Percentiles rank a stretch among this genome's conserved stretches.
phyloP scores from a whole-genome alignment of 108 stramenopile species.

The Cyclostephanos invisitatus region DNA sequence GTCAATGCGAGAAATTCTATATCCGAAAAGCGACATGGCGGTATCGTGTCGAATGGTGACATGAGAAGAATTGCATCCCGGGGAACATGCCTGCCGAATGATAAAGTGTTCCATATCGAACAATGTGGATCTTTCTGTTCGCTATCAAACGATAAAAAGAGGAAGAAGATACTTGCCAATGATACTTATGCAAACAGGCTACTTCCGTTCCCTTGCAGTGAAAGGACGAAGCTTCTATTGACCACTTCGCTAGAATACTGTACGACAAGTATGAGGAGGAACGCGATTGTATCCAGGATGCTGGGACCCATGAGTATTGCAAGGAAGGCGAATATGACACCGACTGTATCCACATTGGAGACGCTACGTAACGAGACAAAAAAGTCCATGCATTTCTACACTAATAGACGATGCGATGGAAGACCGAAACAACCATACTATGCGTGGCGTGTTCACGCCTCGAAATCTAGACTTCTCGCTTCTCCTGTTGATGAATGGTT shows the following conservation, averaged over 20 bases:
- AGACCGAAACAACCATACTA: not conserved
- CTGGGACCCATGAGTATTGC: conserved; percentile 25
- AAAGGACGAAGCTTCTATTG: conserved; percentile 24
- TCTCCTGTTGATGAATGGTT: conserved; percentile 7
- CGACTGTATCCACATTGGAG: conserved; percentile 17
- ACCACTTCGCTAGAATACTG: conserved; percentile 25
- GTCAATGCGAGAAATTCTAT: not conserved
- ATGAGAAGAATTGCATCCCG: conserved; percentile 21
- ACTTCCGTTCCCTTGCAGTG: conserved; percentile 23
- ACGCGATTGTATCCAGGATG: conserved; percentile 14
- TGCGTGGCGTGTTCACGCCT: not conserved
- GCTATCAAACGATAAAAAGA: not conserved
- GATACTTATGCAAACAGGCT: not conserved
- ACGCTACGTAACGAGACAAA: conserved; percentile 5
- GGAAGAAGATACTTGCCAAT: conserved; percentile 14
- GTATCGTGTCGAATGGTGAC: conserved; percentile 4
- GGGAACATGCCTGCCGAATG: not conserved
- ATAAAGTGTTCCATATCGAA: not conserved
- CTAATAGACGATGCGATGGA: not conserved
- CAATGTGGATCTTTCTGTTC: not conserved
- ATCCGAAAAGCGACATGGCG: not conserved
- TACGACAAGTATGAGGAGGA: conserved; percentile 3
- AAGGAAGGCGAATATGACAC: conserved; percentile 11
- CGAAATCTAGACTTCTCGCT: not conserved
- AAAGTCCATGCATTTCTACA: not conserved